Conservation (phyloP, 352 stramenopile species). For the Globisporangium nagaii region DNA sequence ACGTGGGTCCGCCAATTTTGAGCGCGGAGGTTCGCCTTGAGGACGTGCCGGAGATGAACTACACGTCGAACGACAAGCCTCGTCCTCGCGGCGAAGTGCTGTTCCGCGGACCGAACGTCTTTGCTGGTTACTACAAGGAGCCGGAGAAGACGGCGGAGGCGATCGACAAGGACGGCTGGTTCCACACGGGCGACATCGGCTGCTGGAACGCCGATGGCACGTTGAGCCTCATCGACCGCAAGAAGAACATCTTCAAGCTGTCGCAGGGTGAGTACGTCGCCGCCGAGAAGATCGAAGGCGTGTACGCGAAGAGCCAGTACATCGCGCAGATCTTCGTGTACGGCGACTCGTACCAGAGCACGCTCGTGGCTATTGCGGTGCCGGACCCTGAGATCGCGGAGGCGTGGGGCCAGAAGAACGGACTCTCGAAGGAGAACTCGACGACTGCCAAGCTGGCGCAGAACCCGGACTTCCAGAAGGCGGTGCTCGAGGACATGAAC, state of each 20-base stretch:
- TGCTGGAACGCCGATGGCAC: slow-evolving; percentile 93
- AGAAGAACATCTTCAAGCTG: slow-evolving; percentile 95
- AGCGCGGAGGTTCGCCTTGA: slow-evolving; percentile 90
- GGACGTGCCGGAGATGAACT: slow-evolving; percentile 97
- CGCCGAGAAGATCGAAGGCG: slow-evolving; percentile 95
- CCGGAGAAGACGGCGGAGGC: slow-evolving; percentile 88
- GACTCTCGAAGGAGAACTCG: slow-evolving; percentile 25
- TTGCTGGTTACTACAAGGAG: slow-evolving; percentile 95
- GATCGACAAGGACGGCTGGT: slow-evolving; percentile 92
- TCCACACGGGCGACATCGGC: slow-evolving; percentile 97
- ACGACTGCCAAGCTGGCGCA: slow-evolving; percentile 30
- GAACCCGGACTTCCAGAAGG: slow-evolving; percentile 42
- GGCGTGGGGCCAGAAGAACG: slow-evolving; percentile 36
- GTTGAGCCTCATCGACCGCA: slow-evolving; percentile 88
- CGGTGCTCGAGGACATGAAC: slow-evolving; percentile 74
- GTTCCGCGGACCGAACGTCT: slow-evolving; percentile 74
- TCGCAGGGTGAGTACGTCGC: slow-evolving; percentile 96
- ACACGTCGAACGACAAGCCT: slow-evolving; percentile 81
- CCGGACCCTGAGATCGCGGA: slow-evolving; percentile 62
- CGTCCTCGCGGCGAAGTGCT: slow-evolving; percentile 61
- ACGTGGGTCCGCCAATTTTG: slow-evolving; percentile 89
- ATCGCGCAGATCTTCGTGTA: slow-evolving; percentile 95
- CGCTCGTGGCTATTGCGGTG: slow-evolving; percentile 93
- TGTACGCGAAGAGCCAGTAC: slow-evolving; percentile 91
- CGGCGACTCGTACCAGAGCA: slow-evolving; percentile 93